A percentile compares a stretch with the other conserved stretches of the same genome.
Conservation (phyloP, 768 basidiomycete species). For the Leccinum boreale region DNA sequence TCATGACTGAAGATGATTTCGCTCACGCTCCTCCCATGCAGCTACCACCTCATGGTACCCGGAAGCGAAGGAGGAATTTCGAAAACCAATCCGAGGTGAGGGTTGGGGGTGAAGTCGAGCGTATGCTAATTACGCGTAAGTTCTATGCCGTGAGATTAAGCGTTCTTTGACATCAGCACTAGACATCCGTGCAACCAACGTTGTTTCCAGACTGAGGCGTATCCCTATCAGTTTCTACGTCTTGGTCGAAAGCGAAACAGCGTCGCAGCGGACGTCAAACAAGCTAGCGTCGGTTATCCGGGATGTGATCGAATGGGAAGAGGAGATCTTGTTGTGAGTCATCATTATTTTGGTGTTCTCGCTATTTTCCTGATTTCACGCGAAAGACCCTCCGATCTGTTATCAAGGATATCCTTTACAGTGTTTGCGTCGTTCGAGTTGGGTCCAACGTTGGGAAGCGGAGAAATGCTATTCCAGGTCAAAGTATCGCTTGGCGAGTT, state of each 20-base stretch:
- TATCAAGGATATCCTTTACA: neutral
- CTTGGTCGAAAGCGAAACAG: neutral
- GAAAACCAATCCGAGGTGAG: neutral
- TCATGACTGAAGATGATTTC: neutral
- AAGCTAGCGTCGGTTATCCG: neutral
- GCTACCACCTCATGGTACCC: neutral
- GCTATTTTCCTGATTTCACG: neutral
- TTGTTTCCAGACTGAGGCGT: neutral
- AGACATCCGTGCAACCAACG: neutral
- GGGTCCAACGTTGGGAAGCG: constrained; percentile 1
- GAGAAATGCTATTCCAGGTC: neutral
- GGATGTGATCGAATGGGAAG: neutral
- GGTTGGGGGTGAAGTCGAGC: neutral
- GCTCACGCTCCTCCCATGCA: neutral
- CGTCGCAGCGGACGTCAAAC: neutral
- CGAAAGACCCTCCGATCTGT: neutral
- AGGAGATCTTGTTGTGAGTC: neutral
- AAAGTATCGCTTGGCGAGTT: neutral
- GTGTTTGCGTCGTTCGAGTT: constrained; percentile 5
- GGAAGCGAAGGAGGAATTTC: neutral
- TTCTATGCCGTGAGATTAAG: neutral
- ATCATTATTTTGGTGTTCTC: neutral
- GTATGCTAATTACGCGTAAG: neutral
- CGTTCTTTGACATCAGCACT: neutral
- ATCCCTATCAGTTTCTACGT: neutral